phyloP scores from a whole-genome alignment of 148 eudicot genomes.

The Silene uniflora region DNA sequence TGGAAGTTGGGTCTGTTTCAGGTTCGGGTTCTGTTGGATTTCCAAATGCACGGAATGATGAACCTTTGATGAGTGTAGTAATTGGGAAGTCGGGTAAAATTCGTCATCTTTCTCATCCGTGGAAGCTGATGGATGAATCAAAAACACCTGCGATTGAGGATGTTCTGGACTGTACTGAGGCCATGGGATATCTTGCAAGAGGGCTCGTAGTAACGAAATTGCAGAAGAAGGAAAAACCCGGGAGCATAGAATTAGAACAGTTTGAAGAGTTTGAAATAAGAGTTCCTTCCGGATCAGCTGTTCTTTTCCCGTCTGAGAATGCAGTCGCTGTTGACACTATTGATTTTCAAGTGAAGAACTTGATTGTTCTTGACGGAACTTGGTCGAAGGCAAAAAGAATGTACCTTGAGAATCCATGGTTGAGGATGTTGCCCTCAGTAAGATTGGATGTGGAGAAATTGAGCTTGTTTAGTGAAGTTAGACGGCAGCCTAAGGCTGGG shows the following conservation, averaged over 20 bases:
- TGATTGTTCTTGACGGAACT: too few species aligned
- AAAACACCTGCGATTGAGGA: slow-evolving; percentile 28
- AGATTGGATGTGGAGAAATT: slow-evolving; percentile 55
- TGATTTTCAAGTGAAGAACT: slow-evolving; percentile 42
- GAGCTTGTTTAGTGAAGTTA: slow-evolving; percentile 79
- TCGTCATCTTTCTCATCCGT: slow-evolving; percentile 22
- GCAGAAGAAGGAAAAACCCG: slow-evolving; percentile 34
- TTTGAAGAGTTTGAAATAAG: slow-evolving; percentile 44
- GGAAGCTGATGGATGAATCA: slow-evolving; percentile 13
- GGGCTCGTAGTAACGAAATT: slow-evolving; percentile 64
- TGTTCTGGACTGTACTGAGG: slow-evolving; percentile 27
- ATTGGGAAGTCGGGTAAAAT: slow-evolving; percentile 51
- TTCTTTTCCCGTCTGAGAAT: slow-evolving; percentile 63
- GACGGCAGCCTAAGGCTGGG: slow-evolving; percentile 70
- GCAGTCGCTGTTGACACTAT: slow-evolving; percentile 42
- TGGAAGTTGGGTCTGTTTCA: too few species aligned
- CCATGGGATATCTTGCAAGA: slow-evolving; percentile 20
- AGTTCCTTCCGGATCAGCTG: slow-evolving; percentile 61
- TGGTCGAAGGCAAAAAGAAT: slow-evolving; percentile 82
- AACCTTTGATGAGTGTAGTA: too few species aligned
- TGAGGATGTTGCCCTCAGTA: slow-evolving; percentile 66
- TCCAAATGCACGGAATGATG: too few species aligned
- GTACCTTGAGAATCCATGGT: slow-evolving; percentile 91
- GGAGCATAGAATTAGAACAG: too few species aligned
- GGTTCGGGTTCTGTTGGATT: too few species aligned